Evolutionary conservation across 1,284 basidiomycete genomes (phyloP), one percentile per base, ranked within the genome.

Genomic region (Pterula multifida): DNA sequence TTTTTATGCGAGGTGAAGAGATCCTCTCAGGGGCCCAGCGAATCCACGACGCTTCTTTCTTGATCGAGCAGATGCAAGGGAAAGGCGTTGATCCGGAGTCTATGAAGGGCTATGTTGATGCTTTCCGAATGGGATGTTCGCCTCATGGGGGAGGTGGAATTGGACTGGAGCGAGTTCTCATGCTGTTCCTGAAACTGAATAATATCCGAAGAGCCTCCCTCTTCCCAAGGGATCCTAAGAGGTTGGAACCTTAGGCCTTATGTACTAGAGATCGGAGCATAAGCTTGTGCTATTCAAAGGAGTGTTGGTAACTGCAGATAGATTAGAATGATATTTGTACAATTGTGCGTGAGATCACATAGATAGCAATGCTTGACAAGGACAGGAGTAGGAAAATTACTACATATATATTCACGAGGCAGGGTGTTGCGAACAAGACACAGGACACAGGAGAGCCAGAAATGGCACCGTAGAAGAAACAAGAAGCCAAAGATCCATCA

Each of bases 1-100:
- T 98, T 69, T 98, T 98, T 79, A 97, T 98, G 92, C 83, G 95
- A 36, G 95, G 95, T 12, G 93, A 98, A 68, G 95, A 98, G 68
- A 98, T 98, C 60, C 74, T 98, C 25, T 97, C 93, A 1, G 95
- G 95, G 15, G 95, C 95, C 17, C 95, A 98, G 67, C 90, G 94
- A 72, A 82, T 97, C 50, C 96, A 98, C 69, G 93, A 98, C 60
- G 81, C 95, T 3, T 68, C 70, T 13, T 72, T 95, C 55, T 79
- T 98, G 53, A 77, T 76, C 53, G 79, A 89, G 69, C 79, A 87
- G 65, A 96, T 95, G 93, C 75, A 73, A 48, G 75, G 72, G 50
- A 86, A 86, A 62, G 82, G 81, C 35, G 82, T 96, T 54, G 83
- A 92, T 60, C 91, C 90, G 2, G 82, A 81, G 47, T 79, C 78